Percentiles rank a stretch among this genome's conserved stretches.
Evolutionary conservation across 1,139 yeast species (phyloP).

Genomic region (Suhomyces bribrorum): DNA sequence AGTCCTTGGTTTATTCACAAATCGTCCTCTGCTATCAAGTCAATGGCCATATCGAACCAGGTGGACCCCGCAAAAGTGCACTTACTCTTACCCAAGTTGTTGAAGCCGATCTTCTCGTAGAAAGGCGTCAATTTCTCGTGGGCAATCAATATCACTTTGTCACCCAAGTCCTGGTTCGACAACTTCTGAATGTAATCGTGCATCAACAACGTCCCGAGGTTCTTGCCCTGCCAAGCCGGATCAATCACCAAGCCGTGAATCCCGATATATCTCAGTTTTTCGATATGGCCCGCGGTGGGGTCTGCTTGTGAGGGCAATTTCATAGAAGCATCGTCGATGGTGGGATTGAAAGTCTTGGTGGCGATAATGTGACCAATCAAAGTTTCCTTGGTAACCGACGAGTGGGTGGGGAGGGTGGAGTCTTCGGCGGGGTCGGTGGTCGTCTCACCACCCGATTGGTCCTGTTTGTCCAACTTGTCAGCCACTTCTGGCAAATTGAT

Average conservation of each 20-base stretch:
- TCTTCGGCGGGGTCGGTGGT: conserved; percentile 30
- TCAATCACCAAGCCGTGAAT: conserved; percentile 80
- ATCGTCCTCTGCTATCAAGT: conserved; percentile 63
- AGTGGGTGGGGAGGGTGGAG: conserved; percentile 47
- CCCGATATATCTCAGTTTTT: conserved; percentile 72
- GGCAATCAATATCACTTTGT: conserved; percentile 70
- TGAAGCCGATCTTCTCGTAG: conserved; percentile 79
- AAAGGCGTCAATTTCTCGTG: conserved; percentile 71
- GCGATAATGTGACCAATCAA: conserved; percentile 84
- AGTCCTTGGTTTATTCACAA: conserved; percentile 1
- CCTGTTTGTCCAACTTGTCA: conserved; percentile 31
- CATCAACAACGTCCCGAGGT: conserved; percentile 77
- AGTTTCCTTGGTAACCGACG: conserved; percentile 60
- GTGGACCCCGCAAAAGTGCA: conserved; percentile 59
- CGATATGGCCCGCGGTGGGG: conserved; percentile 67
- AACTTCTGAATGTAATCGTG: conserved; percentile 91
- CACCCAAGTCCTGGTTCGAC: conserved; percentile 85
- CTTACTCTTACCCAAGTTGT: conserved; percentile 59
- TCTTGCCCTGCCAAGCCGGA: conserved; percentile 77
- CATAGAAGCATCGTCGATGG: conserved; percentile 71
- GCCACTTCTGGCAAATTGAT: conserved; percentile 50
- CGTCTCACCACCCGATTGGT: conserved; percentile 21
- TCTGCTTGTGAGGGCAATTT: conserved; percentile 47
- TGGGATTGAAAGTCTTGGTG: conserved; percentile 60
- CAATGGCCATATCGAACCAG: conserved; percentile 70